phyloP scores from a whole-genome alignment of 1,284 basidiomycete species.

The Pseudozyma thailandica region DNA sequence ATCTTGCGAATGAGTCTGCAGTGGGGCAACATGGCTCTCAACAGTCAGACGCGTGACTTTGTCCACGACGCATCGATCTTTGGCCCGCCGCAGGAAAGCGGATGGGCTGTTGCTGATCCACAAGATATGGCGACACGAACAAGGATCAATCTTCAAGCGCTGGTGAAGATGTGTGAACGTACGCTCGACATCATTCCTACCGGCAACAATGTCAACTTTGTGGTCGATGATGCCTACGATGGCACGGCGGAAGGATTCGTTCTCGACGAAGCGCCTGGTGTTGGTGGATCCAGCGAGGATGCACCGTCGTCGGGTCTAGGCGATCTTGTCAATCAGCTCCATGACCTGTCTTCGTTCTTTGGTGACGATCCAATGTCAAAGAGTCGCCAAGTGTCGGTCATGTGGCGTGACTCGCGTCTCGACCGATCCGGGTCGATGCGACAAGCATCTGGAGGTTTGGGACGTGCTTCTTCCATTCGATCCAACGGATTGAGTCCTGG shows the following conservation, averaged over 20 bases:
- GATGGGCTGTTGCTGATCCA: slow-evolving; percentile 63
- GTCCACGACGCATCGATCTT: slow-evolving; percentile 55
- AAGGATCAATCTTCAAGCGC: slow-evolving; percentile 58
- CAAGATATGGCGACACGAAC: slow-evolving; percentile 58
- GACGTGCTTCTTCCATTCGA: slow-evolving; percentile 17
- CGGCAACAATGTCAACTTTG: slow-evolving; percentile 60
- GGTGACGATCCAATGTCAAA: slow-evolving; percentile 55
- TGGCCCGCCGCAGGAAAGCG: slow-evolving; percentile 57
- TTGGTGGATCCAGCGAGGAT: slow-evolving; percentile 22
- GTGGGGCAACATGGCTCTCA: slow-evolving; percentile 46
- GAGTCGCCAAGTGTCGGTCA: slow-evolving; percentile 39
- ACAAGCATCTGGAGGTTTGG: slow-evolving; percentile 24
- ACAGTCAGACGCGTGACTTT: slow-evolving; percentile 42
- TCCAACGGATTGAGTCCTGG: slow-evolving; percentile 20
- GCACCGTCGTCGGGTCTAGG: slow-evolving; percentile 43
- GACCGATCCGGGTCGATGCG: slow-evolving; percentile 40
- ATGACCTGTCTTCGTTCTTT: slow-evolving; percentile 65
- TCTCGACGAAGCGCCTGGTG: slow-evolving; percentile 39
- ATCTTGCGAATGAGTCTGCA: slow-evolving; percentile 81
- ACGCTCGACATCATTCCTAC: slow-evolving; percentile 54
- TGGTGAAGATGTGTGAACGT: slow-evolving; percentile 62
- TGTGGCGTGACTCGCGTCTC: slow-evolving; percentile 46
- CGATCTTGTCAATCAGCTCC: slow-evolving; percentile 63
- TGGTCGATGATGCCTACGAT: slow-evolving; percentile 53
- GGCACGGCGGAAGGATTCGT: slow-evolving; percentile 28